These are phyloP conservation scores for Backusella morwellensis DNA, from an alignment of 192 early-diverging fungal genomes.

Conservation along the genomic window DNA sequence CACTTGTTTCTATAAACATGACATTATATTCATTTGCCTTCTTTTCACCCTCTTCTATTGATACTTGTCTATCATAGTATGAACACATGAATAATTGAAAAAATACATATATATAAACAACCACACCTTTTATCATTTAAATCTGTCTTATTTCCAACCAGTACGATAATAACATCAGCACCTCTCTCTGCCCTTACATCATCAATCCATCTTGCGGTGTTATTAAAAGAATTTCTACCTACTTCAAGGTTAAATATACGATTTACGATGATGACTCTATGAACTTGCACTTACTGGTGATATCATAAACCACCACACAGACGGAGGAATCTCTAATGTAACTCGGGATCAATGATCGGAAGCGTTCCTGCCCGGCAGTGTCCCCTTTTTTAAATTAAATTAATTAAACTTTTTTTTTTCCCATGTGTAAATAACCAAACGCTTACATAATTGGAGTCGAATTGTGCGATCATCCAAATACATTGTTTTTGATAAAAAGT, in stretches of 20 bases:
- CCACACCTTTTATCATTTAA: conserved; percentile 83
- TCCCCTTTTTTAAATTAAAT: conserved; percentile 59
- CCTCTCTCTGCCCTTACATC: conserved; percentile 98
- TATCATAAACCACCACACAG: conserved; percentile 96
- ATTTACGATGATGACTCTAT: neutral
- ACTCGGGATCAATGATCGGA: conserved; percentile 93
- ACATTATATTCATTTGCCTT: conserved; percentile 95
- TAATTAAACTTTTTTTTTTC: neutral
- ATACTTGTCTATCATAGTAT: conserved; percentile 67
- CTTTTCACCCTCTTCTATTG: conserved; percentile 97
- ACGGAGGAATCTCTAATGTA: conserved; percentile 99
- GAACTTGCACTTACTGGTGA: conserved; percentile 83
- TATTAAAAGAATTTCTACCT: conserved; percentile 96
- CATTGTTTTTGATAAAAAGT: conserved; percentile 98
- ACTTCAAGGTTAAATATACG: conserved; percentile 24
- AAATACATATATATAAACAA: neutral
- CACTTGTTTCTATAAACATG: conserved; percentile 99
- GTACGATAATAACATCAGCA: conserved; percentile 96
- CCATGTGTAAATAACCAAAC: neutral
- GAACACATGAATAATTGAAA: neutral
- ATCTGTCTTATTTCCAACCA: conserved; percentile 99
- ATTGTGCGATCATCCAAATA: conserved; percentile 98
- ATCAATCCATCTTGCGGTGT: conserved; percentile 98
- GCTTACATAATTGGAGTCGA: conserved; percentile 86
- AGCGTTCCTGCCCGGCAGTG: conserved; percentile 98